A percentile compares a stretch with the other conserved stretches of the same genome.
Conservation (phyloP, 2,329 filamentous ascomycete species). For the Alternaria panax region DNA sequence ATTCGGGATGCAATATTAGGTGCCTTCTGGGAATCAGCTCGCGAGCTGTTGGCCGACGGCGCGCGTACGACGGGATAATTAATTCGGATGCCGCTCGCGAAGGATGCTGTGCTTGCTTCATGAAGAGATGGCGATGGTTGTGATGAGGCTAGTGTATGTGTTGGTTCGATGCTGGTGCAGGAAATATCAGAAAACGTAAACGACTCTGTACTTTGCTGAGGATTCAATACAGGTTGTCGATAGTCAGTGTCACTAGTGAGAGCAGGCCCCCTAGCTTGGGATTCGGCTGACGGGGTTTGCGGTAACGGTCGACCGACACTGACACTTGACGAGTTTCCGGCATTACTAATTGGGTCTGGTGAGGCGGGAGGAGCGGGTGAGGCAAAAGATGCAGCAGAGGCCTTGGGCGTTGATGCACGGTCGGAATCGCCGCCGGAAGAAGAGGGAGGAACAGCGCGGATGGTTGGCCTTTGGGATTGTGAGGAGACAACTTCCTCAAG, state of each 20-base stretch:
- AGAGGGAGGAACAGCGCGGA: constrained; percentile 50
- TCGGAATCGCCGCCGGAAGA: constrained; percentile 44
- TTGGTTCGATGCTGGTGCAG: constrained; percentile 44
- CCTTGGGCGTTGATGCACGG: constrained; percentile 47
- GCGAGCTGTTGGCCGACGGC: constrained; percentile 47
- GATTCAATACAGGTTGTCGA: constrained; percentile 36
- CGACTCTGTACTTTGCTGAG: constrained; percentile 44
- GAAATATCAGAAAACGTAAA: constrained; percentile 48
- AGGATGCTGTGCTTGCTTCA: constrained; percentile 45
- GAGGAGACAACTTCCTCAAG: constrained; percentile 43
- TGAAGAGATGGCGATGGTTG: constrained; percentile 44
- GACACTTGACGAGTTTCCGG: constrained; percentile 40
- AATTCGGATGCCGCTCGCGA: constrained; percentile 46
- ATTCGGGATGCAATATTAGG: constrained; percentile 50
- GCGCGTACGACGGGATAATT: constrained; percentile 48
- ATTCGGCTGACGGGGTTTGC: constrained; percentile 37
- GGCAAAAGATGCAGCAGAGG: constrained; percentile 48
- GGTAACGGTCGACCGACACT: constrained; percentile 34
- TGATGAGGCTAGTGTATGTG: constrained; percentile 30
- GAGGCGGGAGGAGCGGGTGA: constrained; percentile 40
- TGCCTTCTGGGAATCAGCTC: constrained; percentile 44
- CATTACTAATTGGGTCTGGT: constrained; percentile 32
- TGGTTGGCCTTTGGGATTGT: constrained; percentile 38
- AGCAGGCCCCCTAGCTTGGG: constrained; percentile 43
- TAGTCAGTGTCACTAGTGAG: constrained; percentile 41